Percentiles rank a stretch among this genome's conserved stretches.
Evolutionary conservation across 257 asterid genomes (phyloP).

Genomic region (Cinchona pubescens): DNA sequence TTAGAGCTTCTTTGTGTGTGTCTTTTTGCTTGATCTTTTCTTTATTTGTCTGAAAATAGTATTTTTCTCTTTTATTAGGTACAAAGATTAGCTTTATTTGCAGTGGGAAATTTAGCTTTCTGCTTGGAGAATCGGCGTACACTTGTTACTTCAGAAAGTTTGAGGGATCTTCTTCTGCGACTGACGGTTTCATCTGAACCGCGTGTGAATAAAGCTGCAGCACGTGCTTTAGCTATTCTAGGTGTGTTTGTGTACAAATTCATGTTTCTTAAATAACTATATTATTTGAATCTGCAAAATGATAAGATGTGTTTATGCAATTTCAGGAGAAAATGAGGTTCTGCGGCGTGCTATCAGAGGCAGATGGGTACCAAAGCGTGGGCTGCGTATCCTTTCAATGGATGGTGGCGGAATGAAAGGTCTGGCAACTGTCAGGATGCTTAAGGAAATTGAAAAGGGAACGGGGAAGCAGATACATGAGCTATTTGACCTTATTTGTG

Average conservation of each 20-base stretch:
- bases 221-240: slow-evolving; percentile 93
- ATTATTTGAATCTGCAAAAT: slow-evolving; percentile 18
- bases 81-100: slow-evolving; percentile 80
- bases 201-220: slow-evolving; percentile 86
- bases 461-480: slow-evolving; percentile 96
- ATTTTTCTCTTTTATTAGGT: slow-evolving; percentile 48
- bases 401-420: slow-evolving; percentile 99
- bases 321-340: slow-evolving; percentile 89
- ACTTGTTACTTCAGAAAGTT: slow-evolving; percentile 88
- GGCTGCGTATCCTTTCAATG: slow-evolving; percentile 91
- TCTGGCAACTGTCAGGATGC: slow-evolving; percentile 91
- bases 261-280: not conserved
- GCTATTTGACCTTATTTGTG: slow-evolving; percentile 97
- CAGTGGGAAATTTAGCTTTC: slow-evolving; percentile 91
- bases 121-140: slow-evolving; percentile 87
- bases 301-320: slow-evolving; percentile 19
- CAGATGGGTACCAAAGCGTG: slow-evolving; percentile 80
- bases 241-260: slow-evolving; percentile 44
- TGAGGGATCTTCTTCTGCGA: slow-evolving; percentile 92
- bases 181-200: slow-evolving; percentile 73
- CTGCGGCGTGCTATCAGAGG: slow-evolving; percentile 91
- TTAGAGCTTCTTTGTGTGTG: slow-evolving; percentile 15
- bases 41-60: slow-evolving; percentile 23
- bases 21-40: slow-evolving; percentile 16
- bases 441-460: slow-evolving; percentile 85